Evolutionary conservation across 108 stramenopile species (phyloP).

Genomic region (Stephanodiscus minutulus): DNA sequence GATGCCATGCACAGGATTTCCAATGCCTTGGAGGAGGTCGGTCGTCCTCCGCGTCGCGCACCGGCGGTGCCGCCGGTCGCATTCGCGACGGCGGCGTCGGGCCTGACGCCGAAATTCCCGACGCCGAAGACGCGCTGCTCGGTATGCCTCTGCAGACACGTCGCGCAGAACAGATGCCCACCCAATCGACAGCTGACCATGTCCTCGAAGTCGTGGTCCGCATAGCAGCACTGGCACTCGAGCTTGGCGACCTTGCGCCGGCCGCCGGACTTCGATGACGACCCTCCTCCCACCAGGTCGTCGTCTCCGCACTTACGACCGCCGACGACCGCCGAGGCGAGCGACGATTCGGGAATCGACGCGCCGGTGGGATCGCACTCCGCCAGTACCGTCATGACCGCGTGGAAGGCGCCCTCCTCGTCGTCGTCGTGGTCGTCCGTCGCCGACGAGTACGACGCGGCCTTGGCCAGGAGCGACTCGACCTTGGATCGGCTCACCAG

Average conservation of each 20-base stretch:
- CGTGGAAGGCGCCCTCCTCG: slow-evolving; percentile 16
- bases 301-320: slow-evolving; percentile 13
- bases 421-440: slow-evolving; percentile 12
- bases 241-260: slow-evolving; percentile 37
- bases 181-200: slow-evolving; percentile 72
- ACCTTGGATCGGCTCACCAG: slow-evolving; percentile 22
- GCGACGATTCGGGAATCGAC: slow-evolving; percentile 16
- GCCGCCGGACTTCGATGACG: background rate
- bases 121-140: slow-evolving; percentile 77
- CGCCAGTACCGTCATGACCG: slow-evolving; percentile 37
- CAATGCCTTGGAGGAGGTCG: slow-evolving; percentile 20
- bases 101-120: slow-evolving; percentile 45
- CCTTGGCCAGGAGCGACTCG: slow-evolving; percentile 13
- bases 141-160: slow-evolving; percentile 66
- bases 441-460: slow-evolving; percentile 7
- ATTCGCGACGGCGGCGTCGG: slow-evolving; percentile 43
- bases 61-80: background rate
- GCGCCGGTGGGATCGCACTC: slow-evolving; percentile 33
- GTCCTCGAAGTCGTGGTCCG: slow-evolving; percentile 67
- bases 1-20: slow-evolving; percentile 78
- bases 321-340: slow-evolving; percentile 34
- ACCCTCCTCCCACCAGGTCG: background rate
- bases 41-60: background rate
- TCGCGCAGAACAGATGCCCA: slow-evolving; percentile 84
- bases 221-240: slow-evolving; percentile 83